Conservation (phyloP, 257 asterid species). For the Nicotiana paniculata region DNA sequence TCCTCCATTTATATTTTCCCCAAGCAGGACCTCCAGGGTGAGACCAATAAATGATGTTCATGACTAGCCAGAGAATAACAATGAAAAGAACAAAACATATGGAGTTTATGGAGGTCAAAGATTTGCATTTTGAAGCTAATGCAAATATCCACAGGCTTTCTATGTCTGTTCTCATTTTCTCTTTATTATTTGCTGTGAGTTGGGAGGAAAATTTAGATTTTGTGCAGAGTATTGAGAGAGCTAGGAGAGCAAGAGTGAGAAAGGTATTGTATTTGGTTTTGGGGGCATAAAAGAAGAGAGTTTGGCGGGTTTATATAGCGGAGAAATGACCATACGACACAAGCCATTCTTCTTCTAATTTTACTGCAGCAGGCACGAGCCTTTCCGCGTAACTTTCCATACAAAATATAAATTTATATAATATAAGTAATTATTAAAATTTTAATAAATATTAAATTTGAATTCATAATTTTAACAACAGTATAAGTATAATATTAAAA, state of each 20-base stretch:
- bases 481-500: no score
- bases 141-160: slow-evolving; percentile 65
- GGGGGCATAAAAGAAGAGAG: not conserved
- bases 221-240: not conserved
- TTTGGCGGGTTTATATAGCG: slow-evolving; percentile 1
- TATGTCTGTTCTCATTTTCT: slow-evolving; percentile 25
- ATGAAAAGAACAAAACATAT: slow-evolving; percentile 22
- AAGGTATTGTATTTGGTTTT: not conserved
- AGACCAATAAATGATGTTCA: slow-evolving; percentile 59
- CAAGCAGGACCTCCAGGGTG: slow-evolving; percentile 86
- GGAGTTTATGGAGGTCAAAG: slow-evolving; percentile 26
- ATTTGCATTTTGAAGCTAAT: slow-evolving; percentile 46
- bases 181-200: not conserved
- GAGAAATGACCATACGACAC: not conserved
- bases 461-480: no score
- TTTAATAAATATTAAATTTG: no score
- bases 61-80: slow-evolving; percentile 24
- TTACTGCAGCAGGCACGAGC: no score
- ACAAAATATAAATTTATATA: no score
- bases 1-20: slow-evolving; percentile 46
- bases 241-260: not conserved
- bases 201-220: not conserved
- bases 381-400: no score
- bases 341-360: not conserved
- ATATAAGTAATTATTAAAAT: no score